A percentile compares a stretch with the other conserved stretches of the same genome.
Evolutionary conservation across 2,329 filamentous ascomycete species (phyloP).

Genomic region (Aspergillus sp.): DNA sequence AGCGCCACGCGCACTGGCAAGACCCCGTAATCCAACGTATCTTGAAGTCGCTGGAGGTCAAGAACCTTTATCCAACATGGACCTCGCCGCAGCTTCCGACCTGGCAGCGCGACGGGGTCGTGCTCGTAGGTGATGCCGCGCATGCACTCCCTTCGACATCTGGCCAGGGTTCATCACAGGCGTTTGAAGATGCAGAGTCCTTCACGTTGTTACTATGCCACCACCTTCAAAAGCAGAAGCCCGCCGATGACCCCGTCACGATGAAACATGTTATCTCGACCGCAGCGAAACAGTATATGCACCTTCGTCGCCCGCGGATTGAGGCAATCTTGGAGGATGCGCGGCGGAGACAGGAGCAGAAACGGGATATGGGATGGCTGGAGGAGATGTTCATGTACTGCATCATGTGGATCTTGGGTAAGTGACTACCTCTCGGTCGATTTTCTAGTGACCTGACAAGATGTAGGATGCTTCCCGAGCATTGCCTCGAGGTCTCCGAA

Average conservation of each 20-base stretch:
- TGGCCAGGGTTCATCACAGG: conserved; percentile 57
- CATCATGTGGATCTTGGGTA: conserved; percentile 36
- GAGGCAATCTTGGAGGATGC: conserved; percentile 32
- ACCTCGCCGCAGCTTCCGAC: conserved; percentile 47
- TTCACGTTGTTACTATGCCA: conserved; percentile 44
- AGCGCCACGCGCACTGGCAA: conserved; percentile 46
- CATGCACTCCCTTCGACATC: conserved; percentile 56
- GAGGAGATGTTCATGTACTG: conserved; percentile 40
- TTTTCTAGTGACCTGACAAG: background rate
- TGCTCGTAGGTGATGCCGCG: conserved; percentile 58
- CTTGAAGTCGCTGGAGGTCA: conserved; percentile 37
- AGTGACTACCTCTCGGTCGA: conserved; percentile 7
- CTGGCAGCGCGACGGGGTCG: conserved; percentile 49
- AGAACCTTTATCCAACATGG: conserved; percentile 51
- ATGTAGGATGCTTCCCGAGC: conserved; percentile 23
- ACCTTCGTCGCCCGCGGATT: conserved; percentile 35
- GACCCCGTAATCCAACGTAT: conserved; percentile 46
- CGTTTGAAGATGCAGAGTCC: conserved; percentile 54
- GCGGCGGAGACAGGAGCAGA: conserved; percentile 32
- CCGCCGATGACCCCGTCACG: background rate
- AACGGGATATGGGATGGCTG: conserved; percentile 32
- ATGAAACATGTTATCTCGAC: conserved; percentile 22
- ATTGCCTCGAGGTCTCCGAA: conserved; percentile 14
- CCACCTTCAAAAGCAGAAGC: conserved; percentile 19
- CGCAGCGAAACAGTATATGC: conserved; percentile 33